A percentile compares a stretch with the other conserved stretches of the same genome.
Conservation (phyloP, 176 grass and related monocot genomes). For the Poa annua region DNA sequence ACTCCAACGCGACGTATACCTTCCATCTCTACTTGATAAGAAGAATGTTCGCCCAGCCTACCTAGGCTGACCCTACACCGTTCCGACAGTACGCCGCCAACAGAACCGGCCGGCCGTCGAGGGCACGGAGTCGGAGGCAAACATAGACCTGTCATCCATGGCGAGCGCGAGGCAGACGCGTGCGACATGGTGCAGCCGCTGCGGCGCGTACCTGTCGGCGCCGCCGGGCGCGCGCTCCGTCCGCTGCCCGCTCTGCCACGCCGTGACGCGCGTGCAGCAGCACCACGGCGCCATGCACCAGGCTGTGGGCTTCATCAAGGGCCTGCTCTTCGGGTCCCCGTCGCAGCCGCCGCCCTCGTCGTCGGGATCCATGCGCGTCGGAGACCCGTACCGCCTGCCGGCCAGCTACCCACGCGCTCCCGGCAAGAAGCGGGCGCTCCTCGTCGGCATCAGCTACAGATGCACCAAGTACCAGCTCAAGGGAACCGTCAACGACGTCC, state of each 20-base stretch:
- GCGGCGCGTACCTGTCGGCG: slow-evolving; percentile 49
- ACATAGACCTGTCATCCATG: slow-evolving; percentile 31
- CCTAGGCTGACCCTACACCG: not conserved
- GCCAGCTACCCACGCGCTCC: slow-evolving; percentile 38
- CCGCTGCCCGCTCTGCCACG: slow-evolving; percentile 60
- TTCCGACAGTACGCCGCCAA: not conserved
- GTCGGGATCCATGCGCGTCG: not conserved
- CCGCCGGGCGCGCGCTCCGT: slow-evolving; percentile 46
- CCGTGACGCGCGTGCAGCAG: slow-evolving; percentile 51
- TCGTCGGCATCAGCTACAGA: slow-evolving; percentile 81
- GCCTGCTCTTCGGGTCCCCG: slow-evolving; percentile 25
- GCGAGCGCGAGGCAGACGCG: slow-evolving; percentile 35
- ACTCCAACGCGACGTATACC: not conserved
- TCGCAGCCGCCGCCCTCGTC: not conserved
- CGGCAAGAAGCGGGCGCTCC: slow-evolving; percentile 74
- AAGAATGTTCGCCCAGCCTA: slow-evolving; percentile 2
- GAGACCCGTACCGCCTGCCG: not conserved
- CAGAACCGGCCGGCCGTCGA: not conserved
- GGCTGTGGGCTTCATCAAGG: slow-evolving; percentile 64
- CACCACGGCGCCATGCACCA: slow-evolving; percentile 31
- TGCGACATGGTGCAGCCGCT: slow-evolving; percentile 50
- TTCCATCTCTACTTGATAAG: not conserved
- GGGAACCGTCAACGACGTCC: slow-evolving; percentile 82
- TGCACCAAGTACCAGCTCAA: slow-evolving; percentile 67
- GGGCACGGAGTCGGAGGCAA: not conserved